These are phyloP conservation scores for Middelhovenomyces tepae DNA, from an alignment of 805 yeast genomes.

Conservation along the genomic window DNA sequence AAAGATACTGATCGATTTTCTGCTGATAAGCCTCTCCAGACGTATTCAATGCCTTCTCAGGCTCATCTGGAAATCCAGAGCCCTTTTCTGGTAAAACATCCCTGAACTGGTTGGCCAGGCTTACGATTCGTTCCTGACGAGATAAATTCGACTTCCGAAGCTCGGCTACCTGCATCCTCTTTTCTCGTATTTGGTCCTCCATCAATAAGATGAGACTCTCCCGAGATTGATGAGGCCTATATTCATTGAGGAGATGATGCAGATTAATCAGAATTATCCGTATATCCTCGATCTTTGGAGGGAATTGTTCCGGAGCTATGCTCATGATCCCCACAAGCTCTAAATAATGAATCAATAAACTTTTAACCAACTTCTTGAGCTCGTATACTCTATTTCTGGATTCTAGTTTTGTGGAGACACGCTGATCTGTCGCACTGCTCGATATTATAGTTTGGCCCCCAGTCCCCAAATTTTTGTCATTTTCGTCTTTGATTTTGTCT, in stretches of 20 bases:
- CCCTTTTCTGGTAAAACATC: too few relatives aligned
- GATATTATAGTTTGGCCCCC: too few relatives aligned
- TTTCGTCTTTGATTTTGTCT: constrained; percentile 15
- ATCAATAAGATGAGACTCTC: constrained; percentile 74
- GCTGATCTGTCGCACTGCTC: constrained; percentile 21
- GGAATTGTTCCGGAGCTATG: constrained; percentile 58
- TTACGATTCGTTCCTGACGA: too few relatives aligned
- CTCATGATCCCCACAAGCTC: constrained; percentile 74
- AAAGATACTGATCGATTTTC: too few relatives aligned
- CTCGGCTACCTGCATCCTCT: constrained; percentile 21
- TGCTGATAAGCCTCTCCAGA: too few relatives aligned
- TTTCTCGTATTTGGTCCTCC: constrained; percentile 49
- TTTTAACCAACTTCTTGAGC: constrained; percentile 69
- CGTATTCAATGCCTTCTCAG: too few relatives aligned
- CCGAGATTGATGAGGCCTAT: constrained; percentile 90
- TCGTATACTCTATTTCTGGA: constrained; percentile 64
- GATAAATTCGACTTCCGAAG: constrained; percentile 35
- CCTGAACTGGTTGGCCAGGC: too few relatives aligned
- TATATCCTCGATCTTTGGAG: constrained; percentile 64
- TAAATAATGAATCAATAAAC: constrained; percentile 68
- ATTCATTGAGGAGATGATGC: constrained; percentile 85
- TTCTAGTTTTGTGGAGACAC: too few relatives aligned
- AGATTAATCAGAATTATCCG: constrained; percentile 76
- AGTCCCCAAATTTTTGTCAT: constrained; percentile 13
- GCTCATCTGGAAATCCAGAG: too few relatives aligned